Percentiles rank a stretch among this genome's conserved stretches.
Conservation (phyloP, 768 basidiomycete genomes). For the Boletus sp. region DNA sequence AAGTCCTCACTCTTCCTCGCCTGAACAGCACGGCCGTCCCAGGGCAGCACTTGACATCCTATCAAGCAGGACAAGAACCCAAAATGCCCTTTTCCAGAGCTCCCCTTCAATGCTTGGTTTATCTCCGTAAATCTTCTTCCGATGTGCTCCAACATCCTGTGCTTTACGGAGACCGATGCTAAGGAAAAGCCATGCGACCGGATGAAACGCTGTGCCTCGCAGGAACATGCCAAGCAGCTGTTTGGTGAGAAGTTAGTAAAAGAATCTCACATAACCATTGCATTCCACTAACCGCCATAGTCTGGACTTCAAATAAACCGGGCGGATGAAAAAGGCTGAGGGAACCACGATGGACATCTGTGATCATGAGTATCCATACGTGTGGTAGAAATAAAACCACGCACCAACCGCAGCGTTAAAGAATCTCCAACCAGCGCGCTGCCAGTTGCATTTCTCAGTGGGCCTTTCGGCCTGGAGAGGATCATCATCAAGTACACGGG, state of each 20-base stretch:
- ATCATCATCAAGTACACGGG: constrained; percentile 46
- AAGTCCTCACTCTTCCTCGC: constrained; percentile 65
- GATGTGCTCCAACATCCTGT: constrained; percentile 77
- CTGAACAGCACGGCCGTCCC: constrained; percentile 55
- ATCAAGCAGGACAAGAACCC: constrained; percentile 64
- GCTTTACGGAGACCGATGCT: constrained; percentile 60
- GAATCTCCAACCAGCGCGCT: constrained; percentile 59
- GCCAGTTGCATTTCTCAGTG: constrained; percentile 43
- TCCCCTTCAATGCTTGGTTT: constrained; percentile 57
- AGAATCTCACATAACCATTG: not conserved
- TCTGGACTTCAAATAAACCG: constrained; percentile 62
- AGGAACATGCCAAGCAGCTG: constrained; percentile 58
- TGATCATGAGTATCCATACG: constrained; percentile 4
- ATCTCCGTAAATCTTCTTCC: constrained; percentile 53
- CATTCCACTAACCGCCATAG: constrained; percentile 43
- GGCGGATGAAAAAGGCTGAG: constrained; percentile 55
- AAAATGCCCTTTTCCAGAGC: constrained; percentile 78
- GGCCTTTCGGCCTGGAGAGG: constrained; percentile 20
- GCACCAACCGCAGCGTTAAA: constrained; percentile 55
- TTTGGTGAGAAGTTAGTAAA: constrained; percentile 10
- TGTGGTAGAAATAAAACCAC: constrained; percentile 10
- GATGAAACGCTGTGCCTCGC: constrained; percentile 46
- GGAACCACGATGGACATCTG: constrained; percentile 52
- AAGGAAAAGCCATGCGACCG: constrained; percentile 53
- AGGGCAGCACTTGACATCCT: constrained; percentile 51